Evolutionary conservation across 495 filamentous ascomycete species (phyloP).

Genomic region (Articulospora tetracladia): DNA sequence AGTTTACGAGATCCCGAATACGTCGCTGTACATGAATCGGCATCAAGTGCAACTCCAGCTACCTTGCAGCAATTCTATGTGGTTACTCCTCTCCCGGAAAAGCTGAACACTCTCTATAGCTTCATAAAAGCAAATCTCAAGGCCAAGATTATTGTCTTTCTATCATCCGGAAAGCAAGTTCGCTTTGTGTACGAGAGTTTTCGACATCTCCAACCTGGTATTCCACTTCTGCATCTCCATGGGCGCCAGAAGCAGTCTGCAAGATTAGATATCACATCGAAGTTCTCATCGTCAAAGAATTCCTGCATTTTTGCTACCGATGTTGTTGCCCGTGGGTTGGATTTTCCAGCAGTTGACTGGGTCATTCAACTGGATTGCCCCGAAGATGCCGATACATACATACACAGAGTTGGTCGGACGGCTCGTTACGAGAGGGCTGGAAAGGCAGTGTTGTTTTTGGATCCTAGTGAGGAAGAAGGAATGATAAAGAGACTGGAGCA

Average conservation of each 20-base stretch:
- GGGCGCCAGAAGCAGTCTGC: conserved; percentile 90
- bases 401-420: conserved; percentile 92
- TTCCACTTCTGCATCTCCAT: conserved; percentile 91
- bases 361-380: conserved; percentile 94
- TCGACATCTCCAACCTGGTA: conserved; percentile 89
- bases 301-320: conserved; percentile 93
- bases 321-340: conserved; percentile 86
- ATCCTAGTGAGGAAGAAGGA: conserved; percentile 84
- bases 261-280: conserved; percentile 77
- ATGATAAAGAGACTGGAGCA: conserved; percentile 79
- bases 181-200: conserved; percentile 93
- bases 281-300: conserved; percentile 73
- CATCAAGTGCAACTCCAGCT: conserved; percentile 74
- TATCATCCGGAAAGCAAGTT: conserved; percentile 94
- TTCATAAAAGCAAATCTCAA: conserved; percentile 89
- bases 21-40: conserved; percentile 84
- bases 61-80: conserved; percentile 90
- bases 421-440: conserved; percentile 89
- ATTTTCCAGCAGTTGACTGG: conserved; percentile 97
- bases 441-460: conserved; percentile 84
- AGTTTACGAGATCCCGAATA: conserved; percentile 91
- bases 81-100: conserved; percentile 75
- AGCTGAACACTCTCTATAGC: conserved; percentile 86
- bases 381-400: conserved; percentile 95
- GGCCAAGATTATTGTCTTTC: conserved; percentile 87